These are phyloP conservation scores for Erythrophleum ivorense DNA, from an alignment of 331 rosid genomes.

Conservation along the genomic window DNA sequence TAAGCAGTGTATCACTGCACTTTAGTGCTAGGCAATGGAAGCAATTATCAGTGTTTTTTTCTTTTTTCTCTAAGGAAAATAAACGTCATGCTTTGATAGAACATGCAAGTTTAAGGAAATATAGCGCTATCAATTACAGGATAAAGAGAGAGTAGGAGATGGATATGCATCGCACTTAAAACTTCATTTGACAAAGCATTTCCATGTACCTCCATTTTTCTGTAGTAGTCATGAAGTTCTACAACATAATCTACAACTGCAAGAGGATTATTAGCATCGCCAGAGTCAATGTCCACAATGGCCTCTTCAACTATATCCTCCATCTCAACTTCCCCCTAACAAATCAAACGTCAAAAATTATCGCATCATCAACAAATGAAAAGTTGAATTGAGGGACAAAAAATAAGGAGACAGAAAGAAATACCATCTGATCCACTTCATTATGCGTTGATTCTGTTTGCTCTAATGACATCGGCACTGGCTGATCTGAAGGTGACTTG, in stretches of 20 bases:
- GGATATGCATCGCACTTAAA: background rate
- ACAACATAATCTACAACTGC: conserved; percentile 85
- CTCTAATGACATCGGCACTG: conserved; percentile 90
- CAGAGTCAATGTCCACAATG: conserved; percentile 65
- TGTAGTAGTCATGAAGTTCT: conserved; percentile 72
- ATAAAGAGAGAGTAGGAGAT: background rate
- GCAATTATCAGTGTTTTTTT: background rate
- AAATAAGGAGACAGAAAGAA: background rate
- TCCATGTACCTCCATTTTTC: conserved; percentile 71
- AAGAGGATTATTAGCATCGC: conserved; percentile 69
- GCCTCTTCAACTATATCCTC: conserved; percentile 80
- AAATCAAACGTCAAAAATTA: conserved; percentile 23
- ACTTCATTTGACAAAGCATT: background rate
- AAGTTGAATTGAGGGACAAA: background rate
- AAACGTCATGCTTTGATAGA: background rate
- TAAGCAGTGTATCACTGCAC: background rate
- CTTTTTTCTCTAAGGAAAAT: background rate
- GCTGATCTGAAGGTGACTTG: conserved; percentile 61
- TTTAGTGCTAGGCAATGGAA: background rate
- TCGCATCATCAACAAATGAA: background rate
- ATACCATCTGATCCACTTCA: conserved; percentile 65
- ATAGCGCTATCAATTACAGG: background rate
- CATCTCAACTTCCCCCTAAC: conserved; percentile 94
- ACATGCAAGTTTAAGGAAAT: background rate
- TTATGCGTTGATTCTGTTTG: conserved; percentile 43